Evolutionary conservation across 192 early-diverging fungal genomes (phyloP).

Genomic region (Coemansia furcata): DNA sequence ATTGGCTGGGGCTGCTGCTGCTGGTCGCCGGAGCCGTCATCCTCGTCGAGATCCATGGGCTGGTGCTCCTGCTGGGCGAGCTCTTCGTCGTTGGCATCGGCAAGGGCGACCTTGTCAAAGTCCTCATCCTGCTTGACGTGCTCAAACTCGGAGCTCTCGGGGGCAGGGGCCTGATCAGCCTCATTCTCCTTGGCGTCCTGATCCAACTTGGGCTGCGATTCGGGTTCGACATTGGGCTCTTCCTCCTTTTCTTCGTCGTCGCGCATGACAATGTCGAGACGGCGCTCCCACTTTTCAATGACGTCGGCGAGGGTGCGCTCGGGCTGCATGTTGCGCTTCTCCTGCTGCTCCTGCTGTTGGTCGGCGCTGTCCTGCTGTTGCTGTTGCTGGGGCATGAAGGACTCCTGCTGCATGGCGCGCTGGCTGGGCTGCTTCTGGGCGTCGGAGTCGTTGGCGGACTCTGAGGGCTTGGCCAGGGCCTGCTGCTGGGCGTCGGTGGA

Average conservation of each 20-base stretch:
- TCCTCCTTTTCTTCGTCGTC: constrained; percentile 59
- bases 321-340: constrained; percentile 69
- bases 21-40: constrained; percentile 55
- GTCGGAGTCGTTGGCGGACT: constrained; percentile 7
- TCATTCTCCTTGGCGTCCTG: constrained; percentile 45
- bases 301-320: constrained; percentile 90
- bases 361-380: background rate
- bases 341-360: constrained; percentile 21
- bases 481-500: constrained; percentile 33
- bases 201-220: constrained; percentile 44
- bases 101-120: constrained; percentile 61
- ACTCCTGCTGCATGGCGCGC: constrained; percentile 12
- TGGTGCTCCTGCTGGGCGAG: constrained; percentile 43
- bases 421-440: constrained; percentile 16
- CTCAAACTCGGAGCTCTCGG: constrained; percentile 45
- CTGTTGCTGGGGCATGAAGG: constrained; percentile 9
- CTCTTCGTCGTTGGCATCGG: constrained; percentile 64
- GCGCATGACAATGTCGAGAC: constrained; percentile 74
- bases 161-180: constrained; percentile 12
- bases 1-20: constrained; percentile 40
- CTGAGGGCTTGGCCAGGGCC: constrained; percentile 28
- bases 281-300: constrained; percentile 87
- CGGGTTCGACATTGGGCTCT: constrained; percentile 43
- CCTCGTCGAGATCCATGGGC: constrained; percentile 67
- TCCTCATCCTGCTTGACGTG: constrained; percentile 74